These are phyloP conservation scores for Tylopilus subfusipes DNA, from an alignment of 768 basidiomycete species.

Conservation along the genomic window DNA sequence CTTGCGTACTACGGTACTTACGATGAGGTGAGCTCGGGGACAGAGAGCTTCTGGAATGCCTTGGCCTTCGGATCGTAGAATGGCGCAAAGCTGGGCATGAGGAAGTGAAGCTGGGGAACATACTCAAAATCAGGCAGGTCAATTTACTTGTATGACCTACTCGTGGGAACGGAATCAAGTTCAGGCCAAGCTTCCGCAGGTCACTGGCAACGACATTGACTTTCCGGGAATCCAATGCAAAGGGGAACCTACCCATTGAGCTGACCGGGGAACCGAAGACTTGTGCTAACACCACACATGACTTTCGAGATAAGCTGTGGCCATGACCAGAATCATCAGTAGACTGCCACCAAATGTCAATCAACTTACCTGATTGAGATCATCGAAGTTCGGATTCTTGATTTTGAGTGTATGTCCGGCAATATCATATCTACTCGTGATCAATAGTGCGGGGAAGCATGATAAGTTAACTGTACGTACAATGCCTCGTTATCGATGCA, in stretches of 20 bases:
- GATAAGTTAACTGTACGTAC: slow-evolving; percentile 36
- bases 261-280: slow-evolving; percentile 90
- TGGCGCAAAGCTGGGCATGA: slow-evolving; percentile 93
- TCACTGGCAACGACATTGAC: slow-evolving; percentile 45
- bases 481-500: slow-evolving; percentile 87
- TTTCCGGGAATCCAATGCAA: not conserved
- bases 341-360: not conserved
- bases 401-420: slow-evolving; percentile 62
- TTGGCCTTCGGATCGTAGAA: slow-evolving; percentile 66
- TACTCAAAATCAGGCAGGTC: not conserved
- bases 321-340: not conserved
- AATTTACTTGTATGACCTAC: slow-evolving; percentile 38
- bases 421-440: slow-evolving; percentile 61
- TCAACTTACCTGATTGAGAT: slow-evolving; percentile 62
- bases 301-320: slow-evolving; percentile 74
- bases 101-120: slow-evolving; percentile 78
- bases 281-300: slow-evolving; percentile 93
- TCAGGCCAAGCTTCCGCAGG: slow-evolving; percentile 87
- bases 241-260: slow-evolving; percentile 65
- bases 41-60: slow-evolving; percentile 56
- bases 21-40: slow-evolving; percentile 73
- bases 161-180: slow-evolving; percentile 95
- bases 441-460: not conserved
- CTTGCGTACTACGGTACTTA: slow-evolving; percentile 34
- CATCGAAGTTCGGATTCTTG: slow-evolving; percentile 56